These are phyloP conservation scores for Didymella keratinophila DNA, from an alignment of 2,329 filamentous ascomycete genomes.

Conservation along the genomic window DNA sequence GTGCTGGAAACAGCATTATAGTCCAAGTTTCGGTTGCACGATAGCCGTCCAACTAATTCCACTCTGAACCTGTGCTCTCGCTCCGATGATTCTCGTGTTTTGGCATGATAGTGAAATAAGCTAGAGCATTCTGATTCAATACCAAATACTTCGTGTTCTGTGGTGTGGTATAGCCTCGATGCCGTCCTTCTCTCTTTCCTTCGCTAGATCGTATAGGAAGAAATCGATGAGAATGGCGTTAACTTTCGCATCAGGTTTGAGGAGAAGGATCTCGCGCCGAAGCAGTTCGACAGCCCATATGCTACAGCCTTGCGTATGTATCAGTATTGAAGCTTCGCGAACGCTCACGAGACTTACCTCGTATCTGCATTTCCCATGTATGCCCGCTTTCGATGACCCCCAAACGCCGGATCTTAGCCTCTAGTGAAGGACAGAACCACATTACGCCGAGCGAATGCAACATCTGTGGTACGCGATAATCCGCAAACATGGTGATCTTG, in stretches of 20 bases:
- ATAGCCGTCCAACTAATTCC: no score
- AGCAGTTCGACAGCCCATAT: constrained; percentile 97
- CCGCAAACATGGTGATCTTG: constrained; percentile 98
- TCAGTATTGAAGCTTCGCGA: no score
- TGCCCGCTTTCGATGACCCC: constrained; percentile 74
- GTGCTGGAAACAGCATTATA: no score
- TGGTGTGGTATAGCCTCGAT: constrained; percentile 74
- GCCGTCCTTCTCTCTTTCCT: constrained; percentile 71
- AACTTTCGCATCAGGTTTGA: constrained; percentile 72
- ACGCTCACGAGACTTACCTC: constrained; percentile 65
- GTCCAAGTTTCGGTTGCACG: not conserved
- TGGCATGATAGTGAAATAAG: no score
- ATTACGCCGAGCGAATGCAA: constrained; percentile 83
- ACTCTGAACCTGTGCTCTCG: no score
- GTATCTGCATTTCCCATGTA: constrained; percentile 83
- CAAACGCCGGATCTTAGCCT: constrained; percentile 71
- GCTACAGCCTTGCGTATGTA: constrained; percentile 71
- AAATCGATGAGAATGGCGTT: constrained; percentile 98
- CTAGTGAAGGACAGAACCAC: constrained; percentile 81
- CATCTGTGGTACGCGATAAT: constrained; percentile 96
- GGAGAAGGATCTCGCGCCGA: constrained; percentile 75
- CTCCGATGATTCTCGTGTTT: no score
- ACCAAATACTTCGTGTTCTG: constrained; percentile 93
- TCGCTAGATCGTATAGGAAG: constrained; percentile 94
- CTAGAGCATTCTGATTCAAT: constrained; percentile 59